Base-by-base conservation (phyloP, 2,329 filamentous ascomycete species). In the Rasamsonia emersonii region DNA sequence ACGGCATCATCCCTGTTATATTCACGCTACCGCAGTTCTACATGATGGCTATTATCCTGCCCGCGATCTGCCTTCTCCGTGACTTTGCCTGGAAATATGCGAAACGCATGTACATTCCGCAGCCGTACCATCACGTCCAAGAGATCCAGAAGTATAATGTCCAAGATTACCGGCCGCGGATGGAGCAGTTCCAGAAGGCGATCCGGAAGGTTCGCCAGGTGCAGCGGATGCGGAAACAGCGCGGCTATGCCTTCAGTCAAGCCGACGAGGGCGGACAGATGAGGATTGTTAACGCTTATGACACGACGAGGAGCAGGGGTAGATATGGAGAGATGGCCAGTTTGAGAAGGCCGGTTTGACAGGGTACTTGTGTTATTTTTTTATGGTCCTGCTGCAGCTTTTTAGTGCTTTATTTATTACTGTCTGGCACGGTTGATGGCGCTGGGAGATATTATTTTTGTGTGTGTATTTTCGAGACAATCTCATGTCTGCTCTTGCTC, bases 81-180 rank as follows among this genome's bases (percentile, higher is more conserved):
- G 91, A 98, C 57, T 84, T 94, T 59, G 78, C 81, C 3, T 98
- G 89, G 88, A 98, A 98, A 69, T 98, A 96, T 49, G 79, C 77
- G 40, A 95, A 94, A 70, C 76, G 91, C 44, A 95, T 98, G 86
- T 98, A 96, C 65, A 81, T 79, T 46, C 91, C 91, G 14, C 83
- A 95, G 62, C 79, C 85, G 25, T 98, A 98, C 53, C 91, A 98
- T 50, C 91, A 98, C 58, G 91, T 98, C 42, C 91, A 98, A 62
- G 91, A 98, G 66, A 98, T 98, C 47, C 91, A 98, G 61, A 98
- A 98, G 65, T 98, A 96, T 67, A 98, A 98, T 51, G 94, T 98
- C 39, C 91, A 98, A 65, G 91, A 98, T 65, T 98, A 98, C 62
- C 73, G 91, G 53, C 91, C 91, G 40, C 79, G 91, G 53, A 98